Base-by-base conservation (phyloP, 164 flowering plant genomes). In the Kalanchoe fedtschenkoi region DNA sequence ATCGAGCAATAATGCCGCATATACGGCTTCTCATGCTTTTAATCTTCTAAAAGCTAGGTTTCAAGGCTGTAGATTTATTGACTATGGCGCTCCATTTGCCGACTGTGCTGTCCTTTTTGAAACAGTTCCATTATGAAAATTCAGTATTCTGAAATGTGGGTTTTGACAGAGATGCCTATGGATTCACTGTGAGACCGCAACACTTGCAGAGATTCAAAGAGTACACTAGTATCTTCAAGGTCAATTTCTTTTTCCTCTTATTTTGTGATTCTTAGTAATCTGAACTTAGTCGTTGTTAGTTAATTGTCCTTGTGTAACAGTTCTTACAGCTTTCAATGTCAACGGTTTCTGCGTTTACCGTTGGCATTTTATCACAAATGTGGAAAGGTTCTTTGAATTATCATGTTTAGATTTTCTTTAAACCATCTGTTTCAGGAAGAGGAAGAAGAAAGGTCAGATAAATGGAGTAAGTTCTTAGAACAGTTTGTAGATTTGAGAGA, bases 131-230 rank as follows among this genome's bases (percentile, higher is more conserved):
- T 19, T 11, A 14, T 37, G 29, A 42, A 9, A 32, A 6, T 30
- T 56, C 24, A 33, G n/a, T 5, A 41, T 19, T 61, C 6, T 19
- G 13, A 53, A 14, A 28, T 29, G 21, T 61, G 64, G 33, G 34
- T 70, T 55, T 66, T 57, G 11, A 65, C 77, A 92, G 98, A 88
- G 98, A 93, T 69, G 77, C 86, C 37, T 89, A 87, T 77, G 98
- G 98, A 59, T 92, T 92, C 77, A 81, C 97, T 64, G 76, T 92
- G 74, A 91, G 97, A 72, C 96, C 98, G 58, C 96, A 92, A 64
- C 88, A 87, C 70, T 57, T 81, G 66, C 91, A 92, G 68, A 76
- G 84, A 70, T 92, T 81, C 64, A 70, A 73, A 63, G 93, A 93
- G 70, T 90, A 88, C 60, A 75, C 86, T 63, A 63, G 63, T 34